Evolutionary conservation across 2,329 filamentous ascomycete species (phyloP).

Genomic region (Exophiala spinifera): DNA sequence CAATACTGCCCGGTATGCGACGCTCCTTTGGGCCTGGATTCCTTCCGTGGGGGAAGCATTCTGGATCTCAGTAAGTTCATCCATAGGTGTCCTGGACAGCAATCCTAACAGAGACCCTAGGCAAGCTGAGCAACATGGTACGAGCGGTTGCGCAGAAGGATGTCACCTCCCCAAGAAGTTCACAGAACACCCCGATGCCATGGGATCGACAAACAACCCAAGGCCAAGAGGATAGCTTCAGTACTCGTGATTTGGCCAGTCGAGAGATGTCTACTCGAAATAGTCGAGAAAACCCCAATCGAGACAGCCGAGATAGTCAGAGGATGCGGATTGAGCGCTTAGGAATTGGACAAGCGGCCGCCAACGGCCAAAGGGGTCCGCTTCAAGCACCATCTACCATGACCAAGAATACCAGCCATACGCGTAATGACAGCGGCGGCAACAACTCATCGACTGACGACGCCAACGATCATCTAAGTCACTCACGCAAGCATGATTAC

Average conservation of each 20-base stretch:
- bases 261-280: conserved; percentile 12
- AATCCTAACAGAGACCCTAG: conserved; percentile 48
- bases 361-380: neutral
- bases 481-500: conserved; percentile 79
- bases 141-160: conserved; percentile 73
- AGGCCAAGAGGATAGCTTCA: conserved; percentile 33
- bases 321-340: conserved; percentile 48
- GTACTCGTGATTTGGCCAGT: too few relatives aligned
- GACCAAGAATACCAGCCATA: conserved; percentile 49
- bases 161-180: conserved; percentile 48
- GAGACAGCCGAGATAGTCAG: conserved; percentile 44
- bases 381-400: neutral
- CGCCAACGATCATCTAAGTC: conserved; percentile 52
- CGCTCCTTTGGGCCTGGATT: conserved; percentile 85
- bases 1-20: conserved; percentile 94
- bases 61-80: conserved; percentile 73
- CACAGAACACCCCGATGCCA: conserved; percentile 56
- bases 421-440: conserved; percentile 73
- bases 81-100: conserved; percentile 8
- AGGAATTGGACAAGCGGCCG: conserved; percentile 30
- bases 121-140: conserved; percentile 92
- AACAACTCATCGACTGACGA: conserved; percentile 75
- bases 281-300: conserved; percentile 33
- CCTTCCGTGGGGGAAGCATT: conserved; percentile 87
- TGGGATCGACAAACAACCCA: conserved; percentile 50